Base-by-base conservation (phyloP, 305 asterid genomes). In the Fraxinus sp. region DNA sequence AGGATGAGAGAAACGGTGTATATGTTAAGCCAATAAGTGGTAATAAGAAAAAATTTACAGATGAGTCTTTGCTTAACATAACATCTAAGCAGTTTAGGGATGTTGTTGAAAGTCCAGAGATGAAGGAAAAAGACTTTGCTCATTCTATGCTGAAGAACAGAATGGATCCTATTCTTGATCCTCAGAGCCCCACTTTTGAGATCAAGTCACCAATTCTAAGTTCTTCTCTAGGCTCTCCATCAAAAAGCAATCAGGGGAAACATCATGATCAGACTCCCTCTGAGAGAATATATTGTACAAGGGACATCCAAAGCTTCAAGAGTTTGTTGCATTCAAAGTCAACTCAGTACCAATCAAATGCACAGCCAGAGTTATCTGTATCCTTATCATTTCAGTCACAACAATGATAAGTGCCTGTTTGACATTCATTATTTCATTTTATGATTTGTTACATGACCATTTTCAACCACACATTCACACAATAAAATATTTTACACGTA, bases 261-360 rank as follows among this genome's bases (percentile, higher is more conserved):
- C 87, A 83, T 80, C 89, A 83, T 57, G 90, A 82, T 64, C 85
- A 86, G 84, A 81, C 85, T 83, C 85, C 87, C 79, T 87, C 83
- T 26, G 88, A 90, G 80, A 79, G 75, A 32, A 26, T 72, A 73
- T 79, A 80, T 87, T 83, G 81, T 64, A 77, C 73, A 28, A 83
- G 83, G 84, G 90, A 91, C 83, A 78, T 90, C 77, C 88, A 81
- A 75, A 89, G 88, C 86, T 87, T 91, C 90, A 87, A 87, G 89
- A 87, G 86, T 81, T 90, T 90, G 77, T 59, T 81, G 79, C 85
- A 79, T 82, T 85, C 92, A 78, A 88, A 83, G 76, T 78, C 88
- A 73, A 75, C 82, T 84, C 85, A 82, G 68, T 39, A 83, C 81
- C 79, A 75, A 86, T 89, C 89, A 87, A 86, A 87, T 86, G 81